These are phyloP conservation scores for Isoetes taiwanensis DNA, from an alignment of 75 land plant genomes.

Conservation along the genomic window DNA sequence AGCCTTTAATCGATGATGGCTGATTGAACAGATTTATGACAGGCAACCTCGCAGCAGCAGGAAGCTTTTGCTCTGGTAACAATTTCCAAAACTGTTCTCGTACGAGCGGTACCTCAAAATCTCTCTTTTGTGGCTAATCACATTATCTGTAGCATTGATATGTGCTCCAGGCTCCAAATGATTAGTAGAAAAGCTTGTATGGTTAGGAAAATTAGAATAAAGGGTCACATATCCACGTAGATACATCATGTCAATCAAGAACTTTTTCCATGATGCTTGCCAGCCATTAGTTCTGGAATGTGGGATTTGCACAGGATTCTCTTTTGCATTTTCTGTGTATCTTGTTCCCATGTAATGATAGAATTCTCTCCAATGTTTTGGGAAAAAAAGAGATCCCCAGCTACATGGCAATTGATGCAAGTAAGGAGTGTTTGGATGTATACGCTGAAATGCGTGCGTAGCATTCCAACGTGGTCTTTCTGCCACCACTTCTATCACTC, in stretches of 20 bases:
- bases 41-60: neutral
- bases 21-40: conserved; percentile 89
- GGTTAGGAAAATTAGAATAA: conserved; percentile 11
- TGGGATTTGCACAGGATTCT: conserved; percentile 8
- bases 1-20: conserved; percentile 54
- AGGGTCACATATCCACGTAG: conserved; percentile 11
- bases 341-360: conserved; percentile 3
- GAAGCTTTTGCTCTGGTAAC: neutral
- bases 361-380: neutral
- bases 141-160: conserved; percentile 9
- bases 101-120: conserved; percentile 1
- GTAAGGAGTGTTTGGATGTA: conserved; percentile 6
- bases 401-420: conserved; percentile 3
- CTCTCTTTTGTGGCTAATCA: conserved; percentile 1
- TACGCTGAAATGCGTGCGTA: neutral
- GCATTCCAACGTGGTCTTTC: conserved; percentile 5
- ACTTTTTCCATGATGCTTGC: conserved; percentile 19
- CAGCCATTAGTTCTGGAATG: conserved; percentile 7
- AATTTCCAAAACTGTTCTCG: conserved; percentile 7
- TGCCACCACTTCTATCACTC: neutral
- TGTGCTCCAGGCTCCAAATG: conserved; percentile 14
- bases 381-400: conserved; percentile 4
- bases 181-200: conserved; percentile 13
- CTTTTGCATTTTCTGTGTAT: conserved; percentile 5
- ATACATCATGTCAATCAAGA: conserved; percentile 10